Percentiles rank a stretch among this genome's conserved stretches.
phyloP scores from a whole-genome alignment of 768 basidiomycete genomes.

The Cystofilobasidium ferigula region DNA sequence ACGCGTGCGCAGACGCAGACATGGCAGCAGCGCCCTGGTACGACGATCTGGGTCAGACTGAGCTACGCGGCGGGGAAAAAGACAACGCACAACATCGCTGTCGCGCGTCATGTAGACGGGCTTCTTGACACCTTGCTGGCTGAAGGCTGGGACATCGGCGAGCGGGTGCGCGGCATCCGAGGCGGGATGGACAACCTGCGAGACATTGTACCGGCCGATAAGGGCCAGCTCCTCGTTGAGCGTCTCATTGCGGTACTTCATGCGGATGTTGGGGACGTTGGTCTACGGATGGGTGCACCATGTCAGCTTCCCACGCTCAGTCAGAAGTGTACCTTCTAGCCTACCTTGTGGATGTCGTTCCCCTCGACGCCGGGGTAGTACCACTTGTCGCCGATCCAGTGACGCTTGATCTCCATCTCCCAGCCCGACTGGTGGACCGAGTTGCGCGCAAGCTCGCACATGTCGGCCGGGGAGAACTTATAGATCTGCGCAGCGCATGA shows the following conservation, averaged over 20 bases:
- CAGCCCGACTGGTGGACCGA: conserved; percentile 94
- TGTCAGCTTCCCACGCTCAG: too few relatives aligned
- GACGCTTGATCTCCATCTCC: conserved; percentile 91
- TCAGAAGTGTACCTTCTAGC: too few relatives aligned
- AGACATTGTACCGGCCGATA: not conserved
- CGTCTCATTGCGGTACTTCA: conserved; percentile 84
- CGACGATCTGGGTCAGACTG: too few relatives aligned
- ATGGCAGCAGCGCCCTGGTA: conserved; percentile 9
- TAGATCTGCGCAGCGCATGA: conserved; percentile 99
- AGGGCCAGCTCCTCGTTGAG: conserved; percentile 61
- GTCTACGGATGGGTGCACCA: conserved; percentile 48
- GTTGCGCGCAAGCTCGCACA: conserved; percentile 96
- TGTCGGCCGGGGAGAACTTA: conserved; percentile 65
- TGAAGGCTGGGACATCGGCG: not conserved
- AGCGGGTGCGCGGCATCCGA: too few relatives aligned
- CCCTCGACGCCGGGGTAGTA: conserved; percentile 85
- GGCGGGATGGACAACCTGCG: too few relatives aligned
- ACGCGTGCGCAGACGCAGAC: not conserved
- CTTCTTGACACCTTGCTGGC: conserved; percentile 2
- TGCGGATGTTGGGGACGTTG: conserved; percentile 86
- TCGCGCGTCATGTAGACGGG: not conserved
- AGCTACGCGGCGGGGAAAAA: not conserved
- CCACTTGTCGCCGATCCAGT: conserved; percentile 71
- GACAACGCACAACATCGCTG: conserved; percentile 3
- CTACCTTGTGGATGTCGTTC: conserved; percentile 89